Conservation (phyloP, 768 basidiomycete genomes). For the Leucosporidium yakuticum region DNA sequence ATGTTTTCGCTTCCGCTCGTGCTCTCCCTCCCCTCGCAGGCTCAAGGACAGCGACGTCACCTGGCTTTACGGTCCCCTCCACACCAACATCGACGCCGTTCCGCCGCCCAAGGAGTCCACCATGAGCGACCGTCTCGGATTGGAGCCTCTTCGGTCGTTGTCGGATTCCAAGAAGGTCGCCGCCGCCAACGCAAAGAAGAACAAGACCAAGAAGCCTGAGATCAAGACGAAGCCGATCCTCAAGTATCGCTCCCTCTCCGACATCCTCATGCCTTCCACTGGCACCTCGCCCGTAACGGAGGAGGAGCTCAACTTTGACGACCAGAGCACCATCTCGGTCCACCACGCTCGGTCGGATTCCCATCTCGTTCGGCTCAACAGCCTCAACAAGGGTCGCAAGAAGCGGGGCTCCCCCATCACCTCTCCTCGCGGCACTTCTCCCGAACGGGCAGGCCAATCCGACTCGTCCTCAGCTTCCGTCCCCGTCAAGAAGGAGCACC, state of each 20-base stretch:
- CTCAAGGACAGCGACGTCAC: constrained; percentile 98
- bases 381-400: constrained; percentile 22
- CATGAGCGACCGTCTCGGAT: constrained; percentile 53
- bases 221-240: constrained; percentile 72
- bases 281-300: constrained; percentile 29
- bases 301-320: constrained; percentile 21
- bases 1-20: neutral
- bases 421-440: constrained; percentile 22
- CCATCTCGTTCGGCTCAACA: constrained; percentile 32
- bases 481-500: constrained; percentile 38
- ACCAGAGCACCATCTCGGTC: constrained; percentile 24
- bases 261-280: constrained; percentile 64
- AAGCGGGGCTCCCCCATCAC: constrained; percentile 17
- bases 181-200: constrained; percentile 29
- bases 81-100: constrained; percentile 82
- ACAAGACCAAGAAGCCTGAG: constrained; percentile 23
- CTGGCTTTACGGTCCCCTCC: constrained; percentile 95
- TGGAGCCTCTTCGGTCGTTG: constrained; percentile 43
- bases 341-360: constrained; percentile 30
- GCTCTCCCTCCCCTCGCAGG: constrained; percentile 50
- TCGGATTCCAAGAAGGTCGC: constrained; percentile 10
- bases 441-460: constrained; percentile 25
- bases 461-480: constrained; percentile 20
- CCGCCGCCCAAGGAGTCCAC: constrained; percentile 57
- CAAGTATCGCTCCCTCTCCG: constrained; percentile 86